phyloP scores from a whole-genome alignment of 306 rosid genomes.

The Acacia melanoxylon region DNA sequence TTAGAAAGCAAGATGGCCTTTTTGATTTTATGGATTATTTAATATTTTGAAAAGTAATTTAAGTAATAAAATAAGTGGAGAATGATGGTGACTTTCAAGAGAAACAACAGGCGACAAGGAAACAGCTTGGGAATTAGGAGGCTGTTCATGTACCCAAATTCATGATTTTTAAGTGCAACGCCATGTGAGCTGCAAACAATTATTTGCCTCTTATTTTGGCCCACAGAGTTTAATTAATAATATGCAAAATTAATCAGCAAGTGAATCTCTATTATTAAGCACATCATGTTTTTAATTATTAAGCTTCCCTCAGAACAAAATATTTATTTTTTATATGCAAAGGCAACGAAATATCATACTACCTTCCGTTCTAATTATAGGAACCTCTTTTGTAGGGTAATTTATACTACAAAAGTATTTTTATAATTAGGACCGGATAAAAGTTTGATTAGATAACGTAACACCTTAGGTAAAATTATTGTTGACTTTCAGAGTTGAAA shows the following conservation, averaged over 20 bases:
- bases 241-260: not conserved
- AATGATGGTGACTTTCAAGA: not conserved
- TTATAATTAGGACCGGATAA: too few relatives aligned
- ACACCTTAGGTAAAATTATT: too few relatives aligned
- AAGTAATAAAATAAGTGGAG: slow-evolving; percentile 30
- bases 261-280: not conserved
- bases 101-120: slow-evolving; percentile 20
- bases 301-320: not conserved
- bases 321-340: too few relatives aligned
- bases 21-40: slow-evolving; percentile 33
- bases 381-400: too few relatives aligned
- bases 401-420: too few relatives aligned
- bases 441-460: too few relatives aligned
- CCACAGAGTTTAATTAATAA: not conserved
- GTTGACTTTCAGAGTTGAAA: too few relatives aligned
- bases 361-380: too few relatives aligned
- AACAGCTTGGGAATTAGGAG: not conserved
- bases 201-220: not conserved
- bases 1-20: slow-evolving; percentile 28
- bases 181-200: slow-evolving; percentile 30
- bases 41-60: not conserved
- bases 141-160: not conserved
- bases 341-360: not conserved
- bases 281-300: not conserved
- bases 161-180: not conserved